These are phyloP conservation scores for Diaporthe longicolla DNA, from an alignment of 2,329 filamentous ascomycete genomes.

Conservation along the genomic window DNA sequence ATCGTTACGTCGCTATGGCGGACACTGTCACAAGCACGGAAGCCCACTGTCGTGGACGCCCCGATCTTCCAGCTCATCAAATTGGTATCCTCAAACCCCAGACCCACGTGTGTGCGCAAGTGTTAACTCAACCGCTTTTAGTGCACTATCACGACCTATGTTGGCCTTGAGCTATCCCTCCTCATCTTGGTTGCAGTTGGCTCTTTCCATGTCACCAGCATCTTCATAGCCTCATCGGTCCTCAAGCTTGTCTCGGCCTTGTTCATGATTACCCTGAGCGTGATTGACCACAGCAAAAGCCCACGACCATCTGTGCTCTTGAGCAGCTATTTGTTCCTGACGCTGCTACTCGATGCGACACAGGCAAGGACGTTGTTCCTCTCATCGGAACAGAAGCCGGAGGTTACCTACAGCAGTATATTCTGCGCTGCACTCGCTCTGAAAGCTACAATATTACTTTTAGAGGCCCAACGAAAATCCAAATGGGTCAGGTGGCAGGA, in stretches of 20 bases:
- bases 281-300: conserved; percentile 51
- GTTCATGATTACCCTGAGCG: conserved; percentile 51
- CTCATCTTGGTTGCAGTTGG: not conserved
- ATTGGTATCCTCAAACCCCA: conserved; percentile 44
- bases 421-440: conserved; percentile 41
- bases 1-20: conserved; percentile 53
- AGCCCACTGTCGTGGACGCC: conserved; percentile 54
- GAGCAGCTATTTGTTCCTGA: conserved; percentile 57
- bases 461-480: conserved; percentile 57
- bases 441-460: conserved; percentile 54
- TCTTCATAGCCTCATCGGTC: conserved; percentile 46
- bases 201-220: not conserved
- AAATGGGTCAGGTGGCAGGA: conserved; percentile 56
- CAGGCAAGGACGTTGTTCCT: conserved; percentile 61
- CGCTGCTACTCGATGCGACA: conserved; percentile 59
- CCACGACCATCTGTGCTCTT: conserved; percentile 60
- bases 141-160: conserved; percentile 19
- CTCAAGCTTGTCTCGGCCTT: conserved; percentile 48
- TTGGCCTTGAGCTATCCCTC: conserved; percentile 37
- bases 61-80: conserved; percentile 52
- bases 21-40: conserved; percentile 50
- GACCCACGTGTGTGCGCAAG: too few relatives aligned
- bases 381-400: conserved; percentile 31
- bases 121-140: not conserved
- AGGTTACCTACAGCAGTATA: conserved; percentile 42